Percentiles rank a stretch among this genome's conserved stretches.
Evolutionary conservation across 805 yeast species (phyloP).

Genomic region (Myxozyma neotropica): DNA sequence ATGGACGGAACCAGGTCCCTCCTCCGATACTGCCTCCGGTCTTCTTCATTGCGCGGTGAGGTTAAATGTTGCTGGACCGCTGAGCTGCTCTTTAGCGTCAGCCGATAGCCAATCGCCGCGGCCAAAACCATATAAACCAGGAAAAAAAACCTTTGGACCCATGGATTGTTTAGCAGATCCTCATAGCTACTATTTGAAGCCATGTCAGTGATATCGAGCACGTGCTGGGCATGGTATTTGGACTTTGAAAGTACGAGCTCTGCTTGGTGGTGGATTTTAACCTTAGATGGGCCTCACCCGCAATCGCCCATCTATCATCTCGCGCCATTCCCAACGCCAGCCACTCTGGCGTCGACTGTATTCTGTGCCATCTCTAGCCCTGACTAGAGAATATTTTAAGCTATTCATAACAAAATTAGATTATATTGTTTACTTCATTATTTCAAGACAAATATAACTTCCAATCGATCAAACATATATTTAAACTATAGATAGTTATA

Average conservation of each 20-base stretch:
- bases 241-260: not conserved
- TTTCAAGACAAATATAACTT: too few relatives aligned
- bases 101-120: constrained; percentile 12
- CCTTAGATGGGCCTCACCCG: too few relatives aligned
- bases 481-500: too few relatives aligned
- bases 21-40: constrained; percentile 11
- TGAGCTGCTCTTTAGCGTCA: constrained; percentile 18
- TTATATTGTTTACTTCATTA: too few relatives aligned
- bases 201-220: not conserved
- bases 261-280: too few relatives aligned
- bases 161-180: constrained; percentile 13
- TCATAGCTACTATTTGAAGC: not conserved
- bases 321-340: too few relatives aligned
- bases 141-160: constrained; percentile 23
- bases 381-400: too few relatives aligned
- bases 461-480: too few relatives aligned
- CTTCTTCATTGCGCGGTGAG: constrained; percentile 24
- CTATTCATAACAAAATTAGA: too few relatives aligned
- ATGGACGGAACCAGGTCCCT: constrained; percentile 12
- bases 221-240: not conserved
- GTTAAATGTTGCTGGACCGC: not conserved
- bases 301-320: too few relatives aligned
- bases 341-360: too few relatives aligned
- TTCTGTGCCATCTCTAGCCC: too few relatives aligned
- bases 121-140: constrained; percentile 1